Percentiles rank a stretch among this genome's conserved stretches.
These are phyloP conservation scores for Cephaloascus fragrans DNA, from an alignment of 805 yeast species.

Conservation along the genomic window DNA sequence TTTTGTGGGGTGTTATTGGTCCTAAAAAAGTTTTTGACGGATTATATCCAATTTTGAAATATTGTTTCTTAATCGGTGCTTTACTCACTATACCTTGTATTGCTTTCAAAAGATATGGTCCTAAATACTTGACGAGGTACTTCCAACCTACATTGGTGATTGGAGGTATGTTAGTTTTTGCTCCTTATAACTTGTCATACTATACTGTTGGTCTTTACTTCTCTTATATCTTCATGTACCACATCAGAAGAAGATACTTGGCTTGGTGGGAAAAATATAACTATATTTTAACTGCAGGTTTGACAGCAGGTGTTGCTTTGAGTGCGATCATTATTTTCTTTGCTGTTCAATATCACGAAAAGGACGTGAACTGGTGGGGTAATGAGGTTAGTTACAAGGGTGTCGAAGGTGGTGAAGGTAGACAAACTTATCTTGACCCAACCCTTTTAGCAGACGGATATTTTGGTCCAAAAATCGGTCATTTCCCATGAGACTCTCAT, in stretches of 20 bases:
- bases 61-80: slow-evolving; percentile 51
- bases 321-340: slow-evolving; percentile 51
- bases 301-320: slow-evolving; percentile 60
- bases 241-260: slow-evolving; percentile 42
- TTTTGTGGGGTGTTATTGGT: slow-evolving; percentile 48
- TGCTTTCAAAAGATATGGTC: slow-evolving; percentile 24
- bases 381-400: slow-evolving; percentile 11
- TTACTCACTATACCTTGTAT: slow-evolving; percentile 26
- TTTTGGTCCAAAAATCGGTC: not conserved
- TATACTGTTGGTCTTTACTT: slow-evolving; percentile 32
- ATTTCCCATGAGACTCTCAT: too few relatives aligned
- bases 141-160: slow-evolving; percentile 48
- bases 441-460: not conserved
- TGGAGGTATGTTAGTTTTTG: slow-evolving; percentile 38
- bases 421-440: not conserved
- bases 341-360: slow-evolving; percentile 32
- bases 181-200: slow-evolving; percentile 34
- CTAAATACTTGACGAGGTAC: slow-evolving; percentile 23
- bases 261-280: slow-evolving; percentile 76
- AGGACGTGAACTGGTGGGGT: slow-evolving; percentile 40
- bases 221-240: slow-evolving; percentile 49
- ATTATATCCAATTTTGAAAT: slow-evolving; percentile 42
- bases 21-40: slow-evolving; percentile 51
- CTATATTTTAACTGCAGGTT: slow-evolving; percentile 54
- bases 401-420: slow-evolving; percentile 1